Conservation (phyloP, 2,329 filamentous ascomycete genomes). For the Alternaria dauci region DNA sequence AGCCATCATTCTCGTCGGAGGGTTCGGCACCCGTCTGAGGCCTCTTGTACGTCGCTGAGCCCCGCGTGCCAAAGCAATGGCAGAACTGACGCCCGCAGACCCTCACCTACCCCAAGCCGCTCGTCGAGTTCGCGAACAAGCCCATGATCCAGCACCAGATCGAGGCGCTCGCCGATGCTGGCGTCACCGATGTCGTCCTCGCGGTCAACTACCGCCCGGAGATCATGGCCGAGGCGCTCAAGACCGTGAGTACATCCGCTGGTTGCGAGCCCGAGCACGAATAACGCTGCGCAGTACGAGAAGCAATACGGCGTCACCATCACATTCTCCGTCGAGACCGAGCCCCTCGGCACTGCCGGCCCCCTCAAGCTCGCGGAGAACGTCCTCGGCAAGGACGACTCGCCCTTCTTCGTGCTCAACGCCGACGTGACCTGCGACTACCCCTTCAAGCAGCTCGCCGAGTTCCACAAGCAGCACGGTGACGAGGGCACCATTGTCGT, state of each 20-base stretch:
- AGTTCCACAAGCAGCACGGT: conserved; percentile 92
- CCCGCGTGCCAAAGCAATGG: conserved; percentile 25
- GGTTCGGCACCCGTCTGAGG: conserved; percentile 96
- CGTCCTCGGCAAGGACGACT: conserved; percentile 90
- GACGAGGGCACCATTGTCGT: conserved; percentile 97
- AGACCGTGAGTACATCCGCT: conserved; percentile 70
- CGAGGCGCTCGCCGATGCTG: conserved; percentile 89
- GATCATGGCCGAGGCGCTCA: conserved; percentile 92
- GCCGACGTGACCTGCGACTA: conserved; percentile 98
- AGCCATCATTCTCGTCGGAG: conserved; percentile 99
- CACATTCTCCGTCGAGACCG: conserved; percentile 94
- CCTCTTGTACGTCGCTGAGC: conserved; percentile 73
- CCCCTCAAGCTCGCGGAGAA: conserved; percentile 94
- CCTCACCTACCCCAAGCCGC: conserved; percentile 93
- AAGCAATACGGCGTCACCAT: conserved; percentile 92
- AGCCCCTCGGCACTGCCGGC: conserved; percentile 93
- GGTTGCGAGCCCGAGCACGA: conserved; percentile 6
- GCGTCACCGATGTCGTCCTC: conserved; percentile 96
- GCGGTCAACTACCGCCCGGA: conserved; percentile 99
- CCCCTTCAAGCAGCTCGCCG: conserved; percentile 87
- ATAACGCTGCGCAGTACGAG: conserved; percentile 71
- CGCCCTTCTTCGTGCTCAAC: conserved; percentile 98
- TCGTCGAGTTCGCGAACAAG: conserved; percentile 98
- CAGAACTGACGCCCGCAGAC: conserved; percentile 66
- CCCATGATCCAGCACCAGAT: conserved; percentile 99